phyloP scores from a whole-genome alignment of 2,329 filamentous ascomycete species.

The Xylaria sp. region DNA sequence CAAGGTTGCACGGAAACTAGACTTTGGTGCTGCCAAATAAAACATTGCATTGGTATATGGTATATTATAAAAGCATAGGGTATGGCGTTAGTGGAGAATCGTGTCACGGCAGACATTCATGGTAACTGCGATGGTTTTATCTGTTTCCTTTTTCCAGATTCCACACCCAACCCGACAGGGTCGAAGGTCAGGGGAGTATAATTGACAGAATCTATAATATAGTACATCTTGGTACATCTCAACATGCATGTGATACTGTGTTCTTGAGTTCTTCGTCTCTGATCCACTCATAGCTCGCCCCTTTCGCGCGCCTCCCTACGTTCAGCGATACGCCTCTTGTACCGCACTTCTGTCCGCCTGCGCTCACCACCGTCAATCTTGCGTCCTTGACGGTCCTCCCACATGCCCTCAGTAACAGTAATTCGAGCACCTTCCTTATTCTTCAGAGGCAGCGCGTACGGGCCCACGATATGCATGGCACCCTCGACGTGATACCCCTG shows the following conservation, averaged over 20 bases:
- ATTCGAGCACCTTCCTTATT: constrained; percentile 73
- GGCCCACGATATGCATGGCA: constrained; percentile 77
- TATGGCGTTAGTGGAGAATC: constrained; percentile 39
- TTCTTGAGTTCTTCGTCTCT: not conserved
- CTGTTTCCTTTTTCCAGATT: not conserved
- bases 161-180: not conserved
- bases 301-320: constrained; percentile 71
- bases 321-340: constrained; percentile 84
- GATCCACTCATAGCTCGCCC: constrained; percentile 39
- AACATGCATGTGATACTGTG: not conserved
- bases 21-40: constrained; percentile 70
- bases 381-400: constrained; percentile 86
- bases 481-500: constrained; percentile 75
- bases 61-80: constrained; percentile 29
- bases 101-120: constrained; percentile 4
- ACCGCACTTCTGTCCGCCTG: constrained; percentile 83
- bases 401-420: constrained; percentile 84
- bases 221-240: constrained; percentile 43
- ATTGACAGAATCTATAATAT: constrained; percentile 40
- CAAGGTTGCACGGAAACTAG: constrained; percentile 84
- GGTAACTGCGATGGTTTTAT: constrained; percentile 1
- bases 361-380: constrained; percentile 98
- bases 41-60: constrained; percentile 30
- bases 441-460: constrained; percentile 76
- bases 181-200: constrained; percentile 16